Base-by-base conservation (phyloP, 352 stramenopile genomes). In the Phytophthora tubulina region DNA sequence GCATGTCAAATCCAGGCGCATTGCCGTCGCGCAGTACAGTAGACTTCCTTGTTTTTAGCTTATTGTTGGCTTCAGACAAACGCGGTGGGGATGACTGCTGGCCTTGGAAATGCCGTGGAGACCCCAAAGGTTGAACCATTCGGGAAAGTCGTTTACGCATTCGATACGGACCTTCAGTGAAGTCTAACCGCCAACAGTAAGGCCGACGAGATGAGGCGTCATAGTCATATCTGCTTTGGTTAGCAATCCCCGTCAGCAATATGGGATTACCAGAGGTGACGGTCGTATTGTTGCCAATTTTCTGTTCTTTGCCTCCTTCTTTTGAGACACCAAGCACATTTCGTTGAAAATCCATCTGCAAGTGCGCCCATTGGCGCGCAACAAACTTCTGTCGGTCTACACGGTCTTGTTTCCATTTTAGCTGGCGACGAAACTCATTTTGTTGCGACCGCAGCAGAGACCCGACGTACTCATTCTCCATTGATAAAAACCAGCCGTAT, bases 351-450 rank as follows among this genome's bases (percentile, higher is more conserved):
- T 69, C 62, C 17, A 55, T 60, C 1, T 78, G 69, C 11, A 90
- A 30, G 10, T 79, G 69, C 35, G 82, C 53, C 85, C 84, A 90
- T 56, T 93, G 80, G 0, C 83, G 78, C 11, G 68, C 58, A 42
- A 83, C 81, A 55, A 90, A 93, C 50, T 93, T 91, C 30, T 91
- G 80, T 6, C 84, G 71, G 35, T 93, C 85, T 9, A 91, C 57
- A 3, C 75, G 78, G 41, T 91, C 82, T 84, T 93, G 85, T 14
- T 74, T 74, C 85, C 85, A 91, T 48, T 90, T 91, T 5, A 86
- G 70, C 59, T 91, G 83, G 1, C 82, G 73, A 21, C 75, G 72
- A 36, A 90, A 88, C 48, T 91, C 85, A 39, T 57, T 76, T 46
- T 81, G 82, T 45, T 93, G 81, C 0, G 70, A 53, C 8, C 71